Evolutionary conservation across 129 eudicot genomes (phyloP), one percentile per base, ranked within the genome.

Genomic region (Calendula officinalis): DNA sequence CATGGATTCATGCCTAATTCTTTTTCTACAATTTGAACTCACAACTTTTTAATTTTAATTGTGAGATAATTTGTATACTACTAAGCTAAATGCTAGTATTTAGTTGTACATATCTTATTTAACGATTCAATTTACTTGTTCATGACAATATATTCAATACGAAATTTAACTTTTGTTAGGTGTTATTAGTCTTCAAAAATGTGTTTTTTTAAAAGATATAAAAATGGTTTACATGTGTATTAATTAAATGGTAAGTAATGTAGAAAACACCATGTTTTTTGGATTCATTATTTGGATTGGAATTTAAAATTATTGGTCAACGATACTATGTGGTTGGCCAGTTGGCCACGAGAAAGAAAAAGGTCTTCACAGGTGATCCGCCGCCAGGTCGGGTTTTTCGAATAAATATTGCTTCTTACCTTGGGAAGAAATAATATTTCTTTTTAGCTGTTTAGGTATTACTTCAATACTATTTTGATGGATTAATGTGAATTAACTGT

Each of bases 371-470:
- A 45, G 0, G 38, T 16, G 59, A 38, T 3, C 42, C 66, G 68
- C 56, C 68, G 68, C 68, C 68, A 62, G 68, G 32, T 62, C 32
- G 7, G 68, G 68, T 62, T 62, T 59, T 38, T 17, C 5, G 38
- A 59, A 37, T 12, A 9, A n/a, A 36, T 59, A 59, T 15, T 38
- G 45, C 35, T 59, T 36, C 63, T 39, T 56, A 9, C 22, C 4
- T 37, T 8, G 3, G 30, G 2, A 34, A n/a, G 3, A 6, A 57
- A 5, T 7, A 36, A 3, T 35, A 3, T 37, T 27, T 58, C 11
- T 58, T 37, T 14, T 35, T 5, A 3, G 12, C 11, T 57, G 45
- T 35, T 57, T 16, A 41, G 2, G 0, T 41, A 6, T 4, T 41
- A 41, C 2, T 6, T 41, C 3, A 41, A 22, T 22, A 22, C 30